Evolutionary conservation across 495 filamentous ascomycete genomes (phyloP), one percentile per base, ranked within the genome.

Genomic region (Tirmania nivea): DNA sequence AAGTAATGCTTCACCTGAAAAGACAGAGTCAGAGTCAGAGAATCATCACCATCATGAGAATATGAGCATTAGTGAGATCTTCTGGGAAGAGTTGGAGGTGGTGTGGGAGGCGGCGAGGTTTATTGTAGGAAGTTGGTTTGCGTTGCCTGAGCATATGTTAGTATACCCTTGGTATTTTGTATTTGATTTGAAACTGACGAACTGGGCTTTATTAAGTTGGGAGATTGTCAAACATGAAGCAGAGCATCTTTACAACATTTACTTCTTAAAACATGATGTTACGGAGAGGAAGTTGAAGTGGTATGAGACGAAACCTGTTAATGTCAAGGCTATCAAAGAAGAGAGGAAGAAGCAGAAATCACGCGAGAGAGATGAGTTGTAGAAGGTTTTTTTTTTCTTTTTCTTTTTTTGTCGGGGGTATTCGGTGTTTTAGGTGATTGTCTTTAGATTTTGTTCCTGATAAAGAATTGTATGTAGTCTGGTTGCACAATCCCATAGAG

Each of bases 111-210:
- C 78, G 0, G 70, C 72, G 17, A 67, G 75, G 53, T 78, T 75
- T 55, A 79, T 97, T 3, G 10, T 94, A 8, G 71, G 66, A 54
- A 74, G 75, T 56, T 97, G 86, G 84, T 35, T 79, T 11, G 64
- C 66, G 21, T 65, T 88, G 14, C 90, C 90, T 0, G 68, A 62
- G 8, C 78, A 73, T 48, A 1, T 84, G 81, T 92, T 75, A 80
- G 84, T 80, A 51, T 60, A 17, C 25, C 16, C 25, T 7, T 31
- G 25, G 25, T 0, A 31, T 31, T 31, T 7, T 31, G 25, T 31
- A 31, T 31, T 31, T 3, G 3, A 31, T 31, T 5, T 3, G 25
- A 31, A 31, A 31, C 25, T 31, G 25, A 31, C 25, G 3, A 31
- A 7, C 7, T 31, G 4, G 39, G 17, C 39, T 19, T 8, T 45